Evolutionary conservation across 192 early-diverging fungal genomes (phyloP), one percentile per base, ranked within the genome.

Genomic region (Podila epigama): DNA sequence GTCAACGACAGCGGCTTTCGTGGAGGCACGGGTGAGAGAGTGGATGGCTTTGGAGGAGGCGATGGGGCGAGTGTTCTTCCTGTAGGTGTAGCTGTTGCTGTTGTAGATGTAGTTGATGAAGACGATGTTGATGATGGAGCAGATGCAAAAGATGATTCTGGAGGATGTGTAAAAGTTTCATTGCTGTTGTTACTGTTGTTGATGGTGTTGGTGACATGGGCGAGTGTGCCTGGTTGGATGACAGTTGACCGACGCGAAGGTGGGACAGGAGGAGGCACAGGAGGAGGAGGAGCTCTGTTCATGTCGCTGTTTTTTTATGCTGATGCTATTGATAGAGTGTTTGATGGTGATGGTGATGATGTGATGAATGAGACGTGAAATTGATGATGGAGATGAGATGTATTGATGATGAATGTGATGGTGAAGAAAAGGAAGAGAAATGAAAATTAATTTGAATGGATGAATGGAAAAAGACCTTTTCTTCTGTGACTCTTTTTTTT

Each of bases 31-130:
- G 65, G 79, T 8, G 75, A 51, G 8, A 68, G 69, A 15, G 69
- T 40, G 48, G 36, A 62, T 40, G 69, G 69, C 51, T 72, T 70
- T 35, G 79, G 69, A 5, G 68, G 79, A 40, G 68, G 79, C 22
- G 73, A 77, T 4, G 73, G 73, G 8, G 73, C 73, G 0, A 31
- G 33, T 4, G 39, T 39, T 20, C 40, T 51, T 48, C 44, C 44
- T 48, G 44, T 22, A 22, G n/a, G n/a, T 48, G 44, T 18, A 0
- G 16, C 44, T 48, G 44, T 48, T 1, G n/a, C 44, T 44, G 41
- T 44, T 15, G 16, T 12, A 29, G 52, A 39, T 32, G 27, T 25
- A 35, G 68, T 18, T 20, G 39, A 28, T 18, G 57, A 4, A 36
- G 52, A 27, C 22, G 61, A 18, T 27, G 61, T 5, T 37, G 51